Conservation (phyloP, 2,329 filamentous ascomycete species). For the Colletotrichum cordylinicola region DNA sequence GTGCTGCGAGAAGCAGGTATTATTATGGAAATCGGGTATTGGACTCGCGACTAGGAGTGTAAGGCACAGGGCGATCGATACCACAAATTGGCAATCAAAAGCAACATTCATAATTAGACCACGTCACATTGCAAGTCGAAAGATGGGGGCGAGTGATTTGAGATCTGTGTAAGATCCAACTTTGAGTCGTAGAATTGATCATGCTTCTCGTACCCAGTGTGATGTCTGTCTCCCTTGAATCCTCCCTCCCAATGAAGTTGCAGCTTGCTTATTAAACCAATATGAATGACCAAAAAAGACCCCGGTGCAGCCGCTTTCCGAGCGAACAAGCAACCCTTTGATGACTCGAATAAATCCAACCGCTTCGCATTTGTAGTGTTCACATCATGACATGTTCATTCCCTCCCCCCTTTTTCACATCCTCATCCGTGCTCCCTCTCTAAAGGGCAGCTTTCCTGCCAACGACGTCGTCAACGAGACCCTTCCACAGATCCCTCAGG, state of each 20-base stretch:
- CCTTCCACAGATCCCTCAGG: slow-evolving; percentile 60
- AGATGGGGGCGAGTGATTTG: background rate
- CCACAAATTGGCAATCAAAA: slow-evolving; percentile 20
- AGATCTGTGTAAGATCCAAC: background rate
- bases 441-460: slow-evolving; percentile 23
- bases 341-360: background rate
- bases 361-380: slow-evolving; percentile 13
- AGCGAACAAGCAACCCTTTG: background rate
- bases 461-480: slow-evolving; percentile 57
- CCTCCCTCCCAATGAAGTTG: background rate
- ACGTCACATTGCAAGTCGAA: background rate
- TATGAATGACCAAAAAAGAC: background rate
- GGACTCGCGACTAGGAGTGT: slow-evolving; percentile 6
- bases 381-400: slow-evolving; percentile 16
- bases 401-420: background rate
- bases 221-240: background rate
- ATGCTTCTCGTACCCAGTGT: background rate
- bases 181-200: background rate
- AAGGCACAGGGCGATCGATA: slow-evolving; percentile 16
- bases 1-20: background rate
- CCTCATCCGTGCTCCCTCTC: background rate
- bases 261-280: slow-evolving; percentile 5
- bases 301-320: background rate
- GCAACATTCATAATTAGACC: background rate
- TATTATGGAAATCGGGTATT: background rate